Conservation (phyloP, 2,329 filamentous ascomycete species). For the Alternaria longipes region DNA sequence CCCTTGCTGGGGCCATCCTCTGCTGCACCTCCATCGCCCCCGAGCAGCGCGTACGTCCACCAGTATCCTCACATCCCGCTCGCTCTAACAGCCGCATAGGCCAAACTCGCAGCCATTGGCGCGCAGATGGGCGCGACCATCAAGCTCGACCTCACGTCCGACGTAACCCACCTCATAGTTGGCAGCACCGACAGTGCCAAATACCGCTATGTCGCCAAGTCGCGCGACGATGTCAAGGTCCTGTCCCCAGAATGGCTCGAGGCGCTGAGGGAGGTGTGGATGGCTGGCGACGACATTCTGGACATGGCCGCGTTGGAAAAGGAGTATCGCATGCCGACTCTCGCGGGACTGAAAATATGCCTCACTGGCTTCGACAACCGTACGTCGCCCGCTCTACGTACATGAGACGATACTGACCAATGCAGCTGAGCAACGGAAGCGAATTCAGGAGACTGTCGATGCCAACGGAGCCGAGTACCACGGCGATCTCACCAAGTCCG, state of each 20-base stretch:
- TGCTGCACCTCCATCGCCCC: slow-evolving; percentile 88
- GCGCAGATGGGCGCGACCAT: slow-evolving; percentile 85
- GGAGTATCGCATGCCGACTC: slow-evolving; percentile 69
- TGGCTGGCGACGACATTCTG: slow-evolving; percentile 77
- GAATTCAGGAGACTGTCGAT: slow-evolving; percentile 73
- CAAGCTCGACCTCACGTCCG: slow-evolving; percentile 91
- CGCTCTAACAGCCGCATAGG: slow-evolving; percentile 44
- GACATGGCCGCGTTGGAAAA: slow-evolving; percentile 75
- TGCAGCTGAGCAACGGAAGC: slow-evolving; percentile 70
- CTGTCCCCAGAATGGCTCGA: slow-evolving; percentile 87
- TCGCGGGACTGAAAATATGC: slow-evolving; percentile 71
- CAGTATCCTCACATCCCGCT: background rate
- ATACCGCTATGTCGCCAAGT: slow-evolving; percentile 92
- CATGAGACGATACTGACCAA: slow-evolving; percentile 35
- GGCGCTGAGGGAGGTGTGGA: slow-evolving; percentile 81
- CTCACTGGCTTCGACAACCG: slow-evolving; percentile 75
- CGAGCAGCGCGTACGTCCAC: slow-evolving; percentile 72
- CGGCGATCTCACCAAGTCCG: slow-evolving; percentile 83
- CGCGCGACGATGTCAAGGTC: slow-evolving; percentile 84
- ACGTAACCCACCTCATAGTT: slow-evolving; percentile 93
- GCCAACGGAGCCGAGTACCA: slow-evolving; percentile 83
- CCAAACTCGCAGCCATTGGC: slow-evolving; percentile 70
- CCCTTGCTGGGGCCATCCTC: slow-evolving; percentile 71
- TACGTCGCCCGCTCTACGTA: slow-evolving; percentile 46
- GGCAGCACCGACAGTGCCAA: slow-evolving; percentile 90